Evolutionary conservation across 1,284 basidiomycete species (phyloP), one percentile per base, ranked within the genome.

Genomic region (Rhodofomes roseus): DNA sequence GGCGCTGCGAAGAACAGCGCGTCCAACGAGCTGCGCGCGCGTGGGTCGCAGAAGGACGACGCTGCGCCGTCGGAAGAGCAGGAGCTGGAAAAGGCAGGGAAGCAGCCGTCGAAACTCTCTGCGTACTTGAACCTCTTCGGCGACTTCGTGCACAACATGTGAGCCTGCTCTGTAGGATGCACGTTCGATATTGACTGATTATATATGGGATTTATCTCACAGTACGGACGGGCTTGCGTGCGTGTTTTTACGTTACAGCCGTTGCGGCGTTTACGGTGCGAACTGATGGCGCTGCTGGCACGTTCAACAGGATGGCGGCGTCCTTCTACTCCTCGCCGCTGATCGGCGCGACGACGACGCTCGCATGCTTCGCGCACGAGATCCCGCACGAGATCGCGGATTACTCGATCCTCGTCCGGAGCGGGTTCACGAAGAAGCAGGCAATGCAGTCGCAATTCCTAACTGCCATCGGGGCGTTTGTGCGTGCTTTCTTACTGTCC

Each of bases 311-410:
- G 46, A 94, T 95, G 91, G 90, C 92, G 12, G 93, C 93, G 51
- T 92, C 90, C 23, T 95, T 95, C 77, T 95, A 95, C 72, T 92
- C 91, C 22, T 91, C 89, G 40, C 93, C 93, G 1, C 79, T 93
- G 55, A 92, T 95, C 64, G 93, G 93, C 44, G 93, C 93, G 40
- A 94, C 93, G 55, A 95, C 93, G 1, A 94, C 93, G 12, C 81
- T 95, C 51, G 93, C 93, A 18, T 95, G 93, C 68, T 95, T 95
- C 70, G 92, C 92, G 6, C 93, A 95, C 72, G 93, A 95, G 73
- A 94, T 95, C 57, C 92, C 92, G 18, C 92, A 94, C 69, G 92
- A 94, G 79, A 95, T 95, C 61, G 93, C 93, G 20, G 93, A 95
- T 73, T 95, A 95, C 70, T 93, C 91, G 18, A 95, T 95, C 66